Conservation (phyloP, 345 rosid genomes). For the Tarenaya hassleriana region DNA sequence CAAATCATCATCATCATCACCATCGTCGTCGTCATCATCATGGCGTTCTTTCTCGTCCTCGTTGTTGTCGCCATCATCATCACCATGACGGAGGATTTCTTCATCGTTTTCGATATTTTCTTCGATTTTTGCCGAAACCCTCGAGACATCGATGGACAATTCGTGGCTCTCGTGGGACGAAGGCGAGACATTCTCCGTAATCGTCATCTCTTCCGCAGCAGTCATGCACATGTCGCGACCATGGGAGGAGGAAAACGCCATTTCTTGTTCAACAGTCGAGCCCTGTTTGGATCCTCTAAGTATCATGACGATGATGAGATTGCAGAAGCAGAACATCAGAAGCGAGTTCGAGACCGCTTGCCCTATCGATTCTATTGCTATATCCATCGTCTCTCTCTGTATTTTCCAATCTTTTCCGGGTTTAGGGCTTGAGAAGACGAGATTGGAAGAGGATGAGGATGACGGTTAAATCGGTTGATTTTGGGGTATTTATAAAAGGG, state of each 20-base stretch:
- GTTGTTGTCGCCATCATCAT: not conserved
- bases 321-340: conserved; percentile 32
- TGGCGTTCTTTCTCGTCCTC: too few relatives aligned
- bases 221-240: not conserved
- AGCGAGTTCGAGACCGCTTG: conserved; percentile 28
- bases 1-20: conserved; percentile 38
- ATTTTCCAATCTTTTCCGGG: too few relatives aligned
- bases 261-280: conserved; percentile 9
- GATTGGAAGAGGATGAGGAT: too few relatives aligned
- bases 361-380: conserved; percentile 23
- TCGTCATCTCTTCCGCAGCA: conserved; percentile 7
- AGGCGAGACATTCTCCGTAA: conserved; percentile 1
- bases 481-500: too few relatives aligned
- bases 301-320: conserved; percentile 25
- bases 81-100: conserved; percentile 2
- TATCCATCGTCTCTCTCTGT: conserved; percentile 25
- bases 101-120: conserved; percentile 13
- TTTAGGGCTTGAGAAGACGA: too few relatives aligned
- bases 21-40: conserved; percentile 7
- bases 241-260: not conserved
- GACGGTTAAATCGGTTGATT: too few relatives aligned
- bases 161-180: conserved; percentile 15
- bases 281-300: conserved; percentile 20
- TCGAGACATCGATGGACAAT: not conserved
- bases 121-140: too few relatives aligned